Evolutionary conservation across 75 land plant species (phyloP).

Genomic region (Larix kaempferi): DNA sequence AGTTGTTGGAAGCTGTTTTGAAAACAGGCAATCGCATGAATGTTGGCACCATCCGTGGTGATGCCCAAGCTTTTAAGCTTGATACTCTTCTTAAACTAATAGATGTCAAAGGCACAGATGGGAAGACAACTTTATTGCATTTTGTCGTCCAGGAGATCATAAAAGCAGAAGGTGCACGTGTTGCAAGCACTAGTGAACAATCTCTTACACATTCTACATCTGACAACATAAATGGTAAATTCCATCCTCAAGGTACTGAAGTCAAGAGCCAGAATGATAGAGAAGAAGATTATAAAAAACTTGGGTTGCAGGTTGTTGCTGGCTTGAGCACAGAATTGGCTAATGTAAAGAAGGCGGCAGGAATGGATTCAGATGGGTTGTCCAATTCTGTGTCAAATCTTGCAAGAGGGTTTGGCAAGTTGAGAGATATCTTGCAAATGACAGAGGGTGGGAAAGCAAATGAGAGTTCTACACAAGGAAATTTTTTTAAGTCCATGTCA

Average conservation of each 20-base stretch:
- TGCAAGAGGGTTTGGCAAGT: conserved; percentile 50
- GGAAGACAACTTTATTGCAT: conserved; percentile 80
- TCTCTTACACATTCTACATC: neutral
- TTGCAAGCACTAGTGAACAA: conserved; percentile 28
- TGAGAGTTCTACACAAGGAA: conserved; percentile 26
- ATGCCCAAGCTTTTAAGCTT: conserved; percentile 84
- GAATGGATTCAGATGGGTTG: conserved; percentile 67
- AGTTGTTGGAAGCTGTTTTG: conserved; percentile 81
- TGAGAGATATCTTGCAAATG: conserved; percentile 33
- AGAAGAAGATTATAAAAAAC: conserved; percentile 41
- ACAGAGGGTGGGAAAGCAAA: conserved; percentile 10
- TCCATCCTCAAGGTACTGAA: neutral
- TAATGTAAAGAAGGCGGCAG: conserved; percentile 77
- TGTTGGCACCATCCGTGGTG: conserved; percentile 82
- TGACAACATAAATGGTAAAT: neutral
- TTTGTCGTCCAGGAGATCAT: conserved; percentile 84
- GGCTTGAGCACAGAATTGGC: conserved; percentile 63
- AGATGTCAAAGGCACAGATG: conserved; percentile 85
- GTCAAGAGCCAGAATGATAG: neutral
- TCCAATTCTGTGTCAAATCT: conserved; percentile 69
- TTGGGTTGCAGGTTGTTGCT: conserved; percentile 75
- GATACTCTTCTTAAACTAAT: conserved; percentile 76
- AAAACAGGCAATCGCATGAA: conserved; percentile 87
- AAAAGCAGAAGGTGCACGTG: conserved; percentile 50
- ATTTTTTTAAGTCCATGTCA: conserved; percentile 53